phyloP scores from a whole-genome alignment of 306 rosid genomes.

The Abrus pulchellus region DNA sequence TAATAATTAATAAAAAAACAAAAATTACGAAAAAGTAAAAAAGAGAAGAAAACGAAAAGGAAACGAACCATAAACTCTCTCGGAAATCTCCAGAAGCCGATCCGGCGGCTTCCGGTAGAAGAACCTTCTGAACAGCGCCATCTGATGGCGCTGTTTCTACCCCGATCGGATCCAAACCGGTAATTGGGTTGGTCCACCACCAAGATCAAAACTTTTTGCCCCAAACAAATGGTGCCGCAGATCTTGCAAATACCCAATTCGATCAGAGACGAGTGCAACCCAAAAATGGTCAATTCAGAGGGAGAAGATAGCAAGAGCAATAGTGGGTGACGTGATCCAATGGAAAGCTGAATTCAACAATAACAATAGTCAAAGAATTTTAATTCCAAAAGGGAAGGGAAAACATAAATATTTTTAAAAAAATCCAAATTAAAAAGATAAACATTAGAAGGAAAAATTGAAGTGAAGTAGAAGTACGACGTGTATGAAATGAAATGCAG shows the following conservation, averaged over 20 bases:
- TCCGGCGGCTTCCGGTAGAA: constrained; percentile 99
- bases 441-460: constrained; percentile 46
- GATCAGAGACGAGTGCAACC: constrained; percentile 42
- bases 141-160: constrained; percentile 96
- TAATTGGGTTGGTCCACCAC: constrained; percentile 55
- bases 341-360: constrained; percentile 8
- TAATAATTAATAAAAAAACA: neutral
- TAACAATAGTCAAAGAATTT: constrained; percentile 36
- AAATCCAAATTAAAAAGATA: neutral
- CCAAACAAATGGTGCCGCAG: constrained; percentile 37
- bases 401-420: neutral
- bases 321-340: constrained; percentile 37
- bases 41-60: constrained; percentile 8
- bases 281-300: constrained; percentile 36
- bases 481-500: constrained; percentile 36
- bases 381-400: constrained; percentile 7
- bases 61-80: constrained; percentile 86
- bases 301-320: neutral
- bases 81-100: constrained; percentile 98
- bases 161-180: constrained; percentile 87
- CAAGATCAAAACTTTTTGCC: constrained; percentile 50
- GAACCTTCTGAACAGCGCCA: constrained; percentile 99
- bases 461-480: constrained; percentile 55
- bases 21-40: neutral
- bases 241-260: constrained; percentile 63